Conservation (phyloP, 177 flowering plant species). For the Vitis hybrid region DNA sequence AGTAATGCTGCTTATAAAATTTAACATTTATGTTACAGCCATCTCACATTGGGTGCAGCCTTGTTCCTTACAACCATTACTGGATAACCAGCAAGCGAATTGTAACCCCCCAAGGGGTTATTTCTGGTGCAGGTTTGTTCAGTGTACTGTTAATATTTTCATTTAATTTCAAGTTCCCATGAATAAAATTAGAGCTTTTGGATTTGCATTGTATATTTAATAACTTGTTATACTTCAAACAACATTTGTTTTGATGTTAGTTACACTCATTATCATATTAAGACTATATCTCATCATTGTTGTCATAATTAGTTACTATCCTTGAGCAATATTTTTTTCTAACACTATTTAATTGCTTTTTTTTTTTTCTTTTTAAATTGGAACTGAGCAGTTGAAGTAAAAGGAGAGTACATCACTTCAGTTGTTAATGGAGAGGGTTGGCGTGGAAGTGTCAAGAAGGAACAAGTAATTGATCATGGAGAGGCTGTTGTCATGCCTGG, state of each 20-base stretch:
- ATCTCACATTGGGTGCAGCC: slow-evolving; percentile 58
- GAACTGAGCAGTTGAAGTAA: slow-evolving; percentile 75
- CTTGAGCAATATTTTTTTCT: too few species aligned
- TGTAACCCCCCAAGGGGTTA: slow-evolving; percentile 71
- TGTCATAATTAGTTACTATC: too few species aligned
- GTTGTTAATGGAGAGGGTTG: slow-evolving; percentile 57
- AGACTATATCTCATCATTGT: not conserved
- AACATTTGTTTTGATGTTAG: not conserved
- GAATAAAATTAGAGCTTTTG: not conserved
- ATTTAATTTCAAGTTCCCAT: not conserved
- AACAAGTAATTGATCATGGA: slow-evolving; percentile 68
- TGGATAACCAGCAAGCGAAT: slow-evolving; percentile 86
- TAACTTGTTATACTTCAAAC: too few species aligned
- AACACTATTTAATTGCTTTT: too few species aligned
- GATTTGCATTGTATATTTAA: too few species aligned
- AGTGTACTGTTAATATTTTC: not conserved
- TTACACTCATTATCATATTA: not conserved
- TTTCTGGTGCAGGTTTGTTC: slow-evolving; percentile 86
- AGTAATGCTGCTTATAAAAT: too few species aligned
- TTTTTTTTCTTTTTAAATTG: not conserved
- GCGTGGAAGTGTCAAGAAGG: slow-evolving; percentile 28
- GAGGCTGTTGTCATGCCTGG: slow-evolving; percentile 99
- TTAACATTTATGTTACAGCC: slow-evolving; percentile 30
- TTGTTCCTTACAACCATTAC: slow-evolving; percentile 58
- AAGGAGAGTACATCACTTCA: slow-evolving; percentile 65